Evolutionary conservation across 305 asterid genomes (phyloP).

Genomic region (Plantago lanceolata): DNA sequence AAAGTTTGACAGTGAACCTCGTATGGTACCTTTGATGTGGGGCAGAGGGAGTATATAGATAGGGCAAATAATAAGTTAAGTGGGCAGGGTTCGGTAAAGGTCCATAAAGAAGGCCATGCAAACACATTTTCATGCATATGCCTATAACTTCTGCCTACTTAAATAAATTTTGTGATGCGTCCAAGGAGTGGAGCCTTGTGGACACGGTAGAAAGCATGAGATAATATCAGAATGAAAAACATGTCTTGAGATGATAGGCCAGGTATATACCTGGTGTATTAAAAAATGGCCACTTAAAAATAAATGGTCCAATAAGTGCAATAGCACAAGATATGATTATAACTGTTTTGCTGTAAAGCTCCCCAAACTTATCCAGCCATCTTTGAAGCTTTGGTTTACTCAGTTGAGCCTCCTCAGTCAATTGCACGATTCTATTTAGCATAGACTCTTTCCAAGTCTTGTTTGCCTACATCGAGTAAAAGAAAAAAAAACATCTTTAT

Average conservation of each 20-base stretch:
- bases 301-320: constrained; percentile 84
- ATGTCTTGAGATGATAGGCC: not conserved
- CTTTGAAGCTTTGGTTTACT: constrained; percentile 96
- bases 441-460: constrained; percentile 95
- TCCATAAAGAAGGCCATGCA: not conserved
- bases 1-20: too few relatives aligned
- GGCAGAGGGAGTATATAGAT: too few relatives aligned
- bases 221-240: constrained; percentile 12
- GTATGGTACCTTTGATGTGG: too few relatives aligned
- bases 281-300: constrained; percentile 91
- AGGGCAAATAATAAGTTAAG: too few relatives aligned
- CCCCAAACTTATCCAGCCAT: constrained; percentile 97
- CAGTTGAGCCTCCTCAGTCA: constrained; percentile 96
- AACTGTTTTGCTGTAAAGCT: constrained; percentile 84
- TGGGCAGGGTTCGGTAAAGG: too few relatives aligned
- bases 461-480: constrained; percentile 54
- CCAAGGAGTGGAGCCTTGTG: not conserved
- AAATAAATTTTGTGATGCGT: not conserved
- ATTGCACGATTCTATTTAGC: constrained; percentile 79
- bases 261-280: constrained; percentile 71
- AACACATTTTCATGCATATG: not conserved
- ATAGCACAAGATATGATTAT: constrained; percentile 62
- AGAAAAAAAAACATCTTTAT: constrained; percentile 6
- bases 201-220: constrained; percentile 3
- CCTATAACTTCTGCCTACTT: not conserved